phyloP scores from a whole-genome alignment of 805 yeast species.

The Schizosaccharomyces lindneri region DNA sequence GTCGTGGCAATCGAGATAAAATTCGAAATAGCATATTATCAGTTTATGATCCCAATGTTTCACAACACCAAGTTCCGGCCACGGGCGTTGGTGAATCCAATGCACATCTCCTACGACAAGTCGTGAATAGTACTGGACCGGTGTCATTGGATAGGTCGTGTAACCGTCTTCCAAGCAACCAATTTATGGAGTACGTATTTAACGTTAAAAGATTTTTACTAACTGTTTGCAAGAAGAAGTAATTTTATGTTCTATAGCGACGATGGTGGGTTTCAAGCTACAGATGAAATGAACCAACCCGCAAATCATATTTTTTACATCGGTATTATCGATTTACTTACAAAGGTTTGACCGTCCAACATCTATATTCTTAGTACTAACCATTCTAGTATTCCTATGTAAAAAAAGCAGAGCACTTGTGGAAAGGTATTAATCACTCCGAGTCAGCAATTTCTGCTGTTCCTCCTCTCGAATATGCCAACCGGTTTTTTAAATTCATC shows the following conservation, averaged over 20 bases:
- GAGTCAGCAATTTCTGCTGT: conserved; percentile 59
- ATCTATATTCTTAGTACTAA: background rate
- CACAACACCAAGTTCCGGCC: background rate
- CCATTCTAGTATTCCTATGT: conserved; percentile 28
- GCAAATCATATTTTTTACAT: conserved; percentile 52
- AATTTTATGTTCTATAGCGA: conserved; percentile 42
- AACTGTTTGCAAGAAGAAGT: conserved; percentile 4
- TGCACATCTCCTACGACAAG: background rate
- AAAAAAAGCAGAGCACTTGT: conserved; percentile 64
- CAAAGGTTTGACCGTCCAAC: conserved; percentile 14
- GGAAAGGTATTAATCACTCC: conserved; percentile 49
- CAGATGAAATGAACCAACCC: conserved; percentile 37
- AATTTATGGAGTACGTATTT: background rate
- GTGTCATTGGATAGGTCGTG: background rate
- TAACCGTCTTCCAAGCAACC: background rate
- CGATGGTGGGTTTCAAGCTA: conserved; percentile 65
- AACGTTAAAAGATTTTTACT: background rate
- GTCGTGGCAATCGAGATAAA: conserved; percentile 25
- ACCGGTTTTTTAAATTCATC: conserved; percentile 56
- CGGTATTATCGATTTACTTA: conserved; percentile 85
- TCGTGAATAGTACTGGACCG: background rate
- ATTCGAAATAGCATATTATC: conserved; percentile 15
- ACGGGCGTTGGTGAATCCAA: background rate
- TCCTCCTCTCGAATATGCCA: conserved; percentile 78
- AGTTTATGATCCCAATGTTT: conserved; percentile 14